Conservation (phyloP, 2,329 filamentous ascomycete species). For the Colletotrichum magnum region DNA sequence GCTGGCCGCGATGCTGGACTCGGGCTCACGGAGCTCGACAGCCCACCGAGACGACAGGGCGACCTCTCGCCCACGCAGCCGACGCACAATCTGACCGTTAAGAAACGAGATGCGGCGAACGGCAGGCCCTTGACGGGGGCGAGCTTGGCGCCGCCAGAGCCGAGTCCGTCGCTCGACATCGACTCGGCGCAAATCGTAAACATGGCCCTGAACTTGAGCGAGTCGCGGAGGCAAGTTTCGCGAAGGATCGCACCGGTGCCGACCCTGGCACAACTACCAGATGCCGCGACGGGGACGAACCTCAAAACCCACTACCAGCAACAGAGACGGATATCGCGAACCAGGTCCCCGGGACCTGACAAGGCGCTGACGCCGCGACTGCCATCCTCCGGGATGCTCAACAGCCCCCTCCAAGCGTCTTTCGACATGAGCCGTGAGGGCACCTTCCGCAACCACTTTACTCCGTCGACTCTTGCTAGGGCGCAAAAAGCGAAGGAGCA, state of each 20-base stretch:
- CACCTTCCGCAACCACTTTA: slow-evolving; percentile 76
- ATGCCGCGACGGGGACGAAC: slow-evolving; percentile 69
- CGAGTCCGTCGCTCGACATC: slow-evolving; percentile 66
- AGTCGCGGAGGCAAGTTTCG: slow-evolving; percentile 78
- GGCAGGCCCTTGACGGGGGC: slow-evolving; percentile 40
- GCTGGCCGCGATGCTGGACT: slow-evolving; percentile 31
- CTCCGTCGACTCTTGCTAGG: slow-evolving; percentile 83
- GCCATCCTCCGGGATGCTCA: slow-evolving; percentile 56
- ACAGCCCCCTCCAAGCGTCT: slow-evolving; percentile 62
- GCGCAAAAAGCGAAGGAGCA: slow-evolving; percentile 88
- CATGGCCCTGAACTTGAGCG: slow-evolving; percentile 90
- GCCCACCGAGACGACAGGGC: slow-evolving; percentile 17
- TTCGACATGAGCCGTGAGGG: slow-evolving; percentile 61
- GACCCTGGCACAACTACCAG: slow-evolving; percentile 65
- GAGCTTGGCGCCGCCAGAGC: slow-evolving; percentile 41
- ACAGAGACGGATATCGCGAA: slow-evolving; percentile 74
- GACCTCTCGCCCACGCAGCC: slow-evolving; percentile 29
- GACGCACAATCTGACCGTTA: slow-evolving; percentile 29
- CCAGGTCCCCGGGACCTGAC: slow-evolving; percentile 70
- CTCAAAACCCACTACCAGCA: slow-evolving; percentile 80
- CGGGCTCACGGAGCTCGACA: slow-evolving; percentile 13
- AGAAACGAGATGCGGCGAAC: slow-evolving; percentile 41
- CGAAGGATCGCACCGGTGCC: slow-evolving; percentile 69
- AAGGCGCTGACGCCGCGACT: slow-evolving; percentile 57
- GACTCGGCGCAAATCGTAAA: slow-evolving; percentile 93